A percentile compares a stretch with the other conserved stretches of the same genome.
Evolutionary conservation across 2,329 filamentous ascomycete species (phyloP).

Genomic region (Alternaria rosae): DNA sequence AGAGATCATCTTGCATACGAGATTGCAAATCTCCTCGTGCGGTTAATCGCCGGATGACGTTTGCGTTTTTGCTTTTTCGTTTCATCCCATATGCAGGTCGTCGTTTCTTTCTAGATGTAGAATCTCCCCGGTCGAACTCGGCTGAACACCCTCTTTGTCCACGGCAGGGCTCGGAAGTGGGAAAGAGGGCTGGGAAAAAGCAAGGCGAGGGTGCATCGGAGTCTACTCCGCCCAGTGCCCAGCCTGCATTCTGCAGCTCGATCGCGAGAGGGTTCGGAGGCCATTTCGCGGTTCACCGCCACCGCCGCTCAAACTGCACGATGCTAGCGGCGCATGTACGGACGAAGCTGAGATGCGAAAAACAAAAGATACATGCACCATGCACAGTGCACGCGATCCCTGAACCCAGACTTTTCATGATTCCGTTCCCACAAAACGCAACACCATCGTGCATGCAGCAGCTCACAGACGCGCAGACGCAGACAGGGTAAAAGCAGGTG

Average conservation of each 20-base stretch:
- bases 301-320: not conserved
- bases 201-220: not conserved
- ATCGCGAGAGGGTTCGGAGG: not conserved
- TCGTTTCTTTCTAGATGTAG: not conserved
- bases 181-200: conserved; percentile 2
- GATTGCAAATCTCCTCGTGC: conserved; percentile 9
- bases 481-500: conserved; percentile 1
- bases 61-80: conserved; percentile 9
- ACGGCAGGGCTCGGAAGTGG: not conserved
- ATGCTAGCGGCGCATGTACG: not conserved
- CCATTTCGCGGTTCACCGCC: conserved; percentile 1
- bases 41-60: conserved; percentile 6
- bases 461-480: not conserved
- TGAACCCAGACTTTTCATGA: not conserved
- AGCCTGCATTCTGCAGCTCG: not conserved
- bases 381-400: not conserved
- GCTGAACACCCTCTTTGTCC: conserved; percentile 7
- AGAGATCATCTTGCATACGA: conserved; percentile 7
- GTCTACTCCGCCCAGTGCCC: not conserved
- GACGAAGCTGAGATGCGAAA: not conserved
- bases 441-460: not conserved
- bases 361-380: not conserved
- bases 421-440: not conserved
- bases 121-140: conserved; percentile 10
- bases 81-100: not conserved